Conservation (phyloP, 1,284 basidiomycete species). For the Cryptococcus floricola region DNA sequence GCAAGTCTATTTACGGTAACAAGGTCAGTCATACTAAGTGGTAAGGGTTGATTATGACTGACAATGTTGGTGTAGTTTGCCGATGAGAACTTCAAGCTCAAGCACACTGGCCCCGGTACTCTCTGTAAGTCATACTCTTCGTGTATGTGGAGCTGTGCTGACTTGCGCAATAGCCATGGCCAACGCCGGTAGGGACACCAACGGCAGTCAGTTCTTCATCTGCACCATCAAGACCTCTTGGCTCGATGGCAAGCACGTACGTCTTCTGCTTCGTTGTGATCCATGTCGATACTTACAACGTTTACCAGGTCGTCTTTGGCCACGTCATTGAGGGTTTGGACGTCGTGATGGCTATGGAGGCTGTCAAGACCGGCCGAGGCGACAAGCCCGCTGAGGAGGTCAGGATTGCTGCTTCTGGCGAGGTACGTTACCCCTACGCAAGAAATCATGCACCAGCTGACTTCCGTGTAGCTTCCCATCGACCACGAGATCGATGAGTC, state of each 20-base stretch:
- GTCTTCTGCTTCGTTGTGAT: constrained; percentile 1
- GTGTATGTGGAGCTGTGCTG: constrained; percentile 2
- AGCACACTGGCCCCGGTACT: constrained; percentile 76
- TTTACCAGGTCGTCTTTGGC: constrained; percentile 77
- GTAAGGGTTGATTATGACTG: neutral
- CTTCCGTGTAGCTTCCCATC: constrained; percentile 57
- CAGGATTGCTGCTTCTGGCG: constrained; percentile 73
- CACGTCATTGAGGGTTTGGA: constrained; percentile 87
- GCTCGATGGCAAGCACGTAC: constrained; percentile 52
- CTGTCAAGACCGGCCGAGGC: constrained; percentile 58
- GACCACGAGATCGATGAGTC: constrained; percentile 60
- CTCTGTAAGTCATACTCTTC: constrained; percentile 53
- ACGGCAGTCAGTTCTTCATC: constrained; percentile 55
- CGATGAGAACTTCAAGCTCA: constrained; percentile 83
- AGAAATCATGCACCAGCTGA: neutral
- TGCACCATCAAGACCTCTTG: constrained; percentile 74
- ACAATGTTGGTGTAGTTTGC: constrained; percentile 49
- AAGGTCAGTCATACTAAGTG: constrained; percentile 21
- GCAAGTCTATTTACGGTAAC: constrained; percentile 60
- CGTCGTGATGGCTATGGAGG: constrained; percentile 69
- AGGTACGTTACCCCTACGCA: constrained; percentile 54
- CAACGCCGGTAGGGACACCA: constrained; percentile 61
- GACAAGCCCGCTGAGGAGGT: constrained; percentile 71
- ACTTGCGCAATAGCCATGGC: constrained; percentile 65
- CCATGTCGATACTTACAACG: neutral